These are phyloP conservation scores for Didymella segeticola DNA, from an alignment of 2,329 filamentous ascomycete genomes.

Conservation along the genomic window DNA sequence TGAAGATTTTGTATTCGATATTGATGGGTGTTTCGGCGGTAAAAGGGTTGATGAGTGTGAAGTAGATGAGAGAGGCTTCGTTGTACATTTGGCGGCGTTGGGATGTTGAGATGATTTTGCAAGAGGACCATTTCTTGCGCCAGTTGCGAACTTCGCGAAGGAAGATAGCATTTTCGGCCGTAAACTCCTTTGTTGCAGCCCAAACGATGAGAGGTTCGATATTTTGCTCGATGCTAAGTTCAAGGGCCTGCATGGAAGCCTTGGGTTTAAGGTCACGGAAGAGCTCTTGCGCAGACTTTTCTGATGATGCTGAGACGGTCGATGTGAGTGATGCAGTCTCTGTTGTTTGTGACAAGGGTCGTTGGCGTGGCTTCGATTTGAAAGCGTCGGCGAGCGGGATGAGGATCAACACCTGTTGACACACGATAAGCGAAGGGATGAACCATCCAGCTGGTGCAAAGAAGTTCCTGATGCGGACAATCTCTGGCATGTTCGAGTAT, in stretches of 20 bases:
- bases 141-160: constrained; percentile 49
- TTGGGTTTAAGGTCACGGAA: constrained; percentile 43
- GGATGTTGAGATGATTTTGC: constrained; percentile 36
- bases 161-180: constrained; percentile 49
- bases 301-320: constrained; percentile 26
- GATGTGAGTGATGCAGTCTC: constrained; percentile 39
- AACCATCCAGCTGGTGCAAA: constrained; percentile 49
- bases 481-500: constrained; percentile 33
- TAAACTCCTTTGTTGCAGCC: constrained; percentile 47
- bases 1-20: constrained; percentile 50
- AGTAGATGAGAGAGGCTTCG: constrained; percentile 48
- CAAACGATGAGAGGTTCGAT: constrained; percentile 47
- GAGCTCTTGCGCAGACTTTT: constrained; percentile 31
- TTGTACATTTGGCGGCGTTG: constrained; percentile 48
- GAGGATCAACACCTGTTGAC: constrained; percentile 47
- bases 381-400: constrained; percentile 44
- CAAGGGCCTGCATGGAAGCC: constrained; percentile 47
- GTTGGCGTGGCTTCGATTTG: constrained; percentile 27
- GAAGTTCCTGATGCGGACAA: constrained; percentile 37
- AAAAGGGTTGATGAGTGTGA: constrained; percentile 48
- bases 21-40: constrained; percentile 49
- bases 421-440: constrained; percentile 45
- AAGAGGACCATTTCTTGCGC: constrained; percentile 42
- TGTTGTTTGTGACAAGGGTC: constrained; percentile 27
- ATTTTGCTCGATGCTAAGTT: constrained; percentile 44